These are phyloP conservation scores for Puccinia brachypodii DNA, from an alignment of 1,284 basidiomycete genomes.

Conservation along the genomic window DNA sequence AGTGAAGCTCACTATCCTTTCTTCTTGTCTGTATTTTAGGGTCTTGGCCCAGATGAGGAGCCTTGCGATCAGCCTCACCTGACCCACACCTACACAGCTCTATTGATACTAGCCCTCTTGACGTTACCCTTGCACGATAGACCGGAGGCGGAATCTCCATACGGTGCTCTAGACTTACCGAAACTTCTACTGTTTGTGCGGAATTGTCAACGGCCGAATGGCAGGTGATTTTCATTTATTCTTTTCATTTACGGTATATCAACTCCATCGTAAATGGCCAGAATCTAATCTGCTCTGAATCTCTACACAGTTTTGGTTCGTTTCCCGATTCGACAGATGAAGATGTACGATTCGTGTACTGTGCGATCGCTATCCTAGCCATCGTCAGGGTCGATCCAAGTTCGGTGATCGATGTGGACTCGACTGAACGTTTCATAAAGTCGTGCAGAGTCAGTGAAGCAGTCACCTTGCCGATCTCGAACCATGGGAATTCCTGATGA, in stretches of 20 bases:
- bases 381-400: constrained; percentile 70
- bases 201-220: constrained; percentile 72
- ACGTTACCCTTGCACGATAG: constrained; percentile 61
- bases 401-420: constrained; percentile 68
- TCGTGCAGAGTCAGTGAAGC: constrained; percentile 8
- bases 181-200: constrained; percentile 68
- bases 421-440: constrained; percentile 66
- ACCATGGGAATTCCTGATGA: neutral
- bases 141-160: constrained; percentile 70
- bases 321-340: constrained; percentile 67
- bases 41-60: constrained; percentile 56
- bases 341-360: constrained; percentile 81
- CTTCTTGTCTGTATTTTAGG: constrained; percentile 17
- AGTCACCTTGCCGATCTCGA: neutral
- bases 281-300: neutral
- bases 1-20: neutral
- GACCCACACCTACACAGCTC: constrained; percentile 78
- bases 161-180: constrained; percentile 41
- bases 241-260: neutral
- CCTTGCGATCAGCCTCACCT: constrained; percentile 68
- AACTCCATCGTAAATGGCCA: neutral
- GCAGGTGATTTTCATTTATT: constrained; percentile 65
- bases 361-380: constrained; percentile 76
- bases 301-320: constrained; percentile 68
- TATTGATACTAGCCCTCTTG: constrained; percentile 75